Base-by-base conservation (phyloP, 2,329 filamentous ascomycete genomes). In the Pseudocercospora fuligena region DNA sequence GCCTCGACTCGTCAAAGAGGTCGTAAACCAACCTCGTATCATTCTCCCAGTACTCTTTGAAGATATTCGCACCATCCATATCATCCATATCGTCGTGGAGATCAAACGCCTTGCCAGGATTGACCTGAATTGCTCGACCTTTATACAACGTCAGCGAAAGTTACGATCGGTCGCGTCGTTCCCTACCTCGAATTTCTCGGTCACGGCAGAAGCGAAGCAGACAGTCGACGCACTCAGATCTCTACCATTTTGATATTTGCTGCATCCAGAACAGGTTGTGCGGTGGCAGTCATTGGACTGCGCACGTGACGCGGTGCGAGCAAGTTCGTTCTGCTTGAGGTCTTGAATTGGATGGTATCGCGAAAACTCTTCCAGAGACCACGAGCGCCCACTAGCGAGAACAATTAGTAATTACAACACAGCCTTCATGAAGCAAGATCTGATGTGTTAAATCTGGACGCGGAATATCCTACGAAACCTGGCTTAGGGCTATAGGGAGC, bases 241-340 rank as follows among this genome's bases (percentile, higher is more conserved):
- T 67, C 64, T 3, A 57, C 53, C 64, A 67, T 57, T 11, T 29
- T 23, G 31, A 66, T 29, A 2, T 58, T 64, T 23, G 59, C 36
- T 43, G n/a, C 61, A n/a, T 69, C 66, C 2, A 61, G 21, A 9
- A 69, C n/a, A 1, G 66, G 56, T 29, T 69, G 66, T 27, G 64
- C 46, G 6, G n/a, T 47, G 5, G 40, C 46, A 6, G 66, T 69
- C 64, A 66, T 69, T 3, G 66, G 66, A 16, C 25, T 54, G 14
- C 64, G 60, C 25, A 66, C 64, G 16, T 66, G 61, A 51, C 66
- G 64, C 19, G 67, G 61, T 11, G 64, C 67, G 0, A 69, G 61
- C 14, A 66, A 19, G 31, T 69, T 69, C n/a, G 54, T 58, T 49
- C 64, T 49, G 27, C 49, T 47, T 2, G 47, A 27, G 11, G 61